Base-by-base conservation (phyloP, 2,329 filamentous ascomycete species). In the Helotiales sp. region DNA sequence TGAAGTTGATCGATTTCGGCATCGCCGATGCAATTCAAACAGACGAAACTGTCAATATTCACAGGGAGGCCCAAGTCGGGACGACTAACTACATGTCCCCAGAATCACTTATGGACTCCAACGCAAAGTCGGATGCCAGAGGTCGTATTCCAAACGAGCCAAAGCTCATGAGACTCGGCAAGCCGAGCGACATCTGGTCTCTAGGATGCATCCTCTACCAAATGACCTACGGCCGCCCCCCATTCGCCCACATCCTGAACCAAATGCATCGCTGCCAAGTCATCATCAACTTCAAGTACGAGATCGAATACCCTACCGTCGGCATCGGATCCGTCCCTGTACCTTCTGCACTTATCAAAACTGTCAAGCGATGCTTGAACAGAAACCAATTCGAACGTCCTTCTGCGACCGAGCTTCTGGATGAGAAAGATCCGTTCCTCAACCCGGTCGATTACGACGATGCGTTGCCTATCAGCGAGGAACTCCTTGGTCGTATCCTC, bases 21-120 rank as follows among this genome's bases (percentile, higher is more conserved):
- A 99, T 99, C 76, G 96, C 96, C 66, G 97, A 97, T 76, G 94
- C 96, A 59, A 99, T 99, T 74, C 92, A 97, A 80, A 92, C 90
- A 0, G 96, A 98, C 77, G 89, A 97, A 80, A 99, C 96, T 0
- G 91, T 97, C 79, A 99, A 99, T 73, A 94, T 99, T 11, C 96
- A 99, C 80, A 92, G 96, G 66, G 96, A 99, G 77, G 92, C 91
- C 11, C 93, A 98, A 80, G 90, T 98, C 70, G 96, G 96, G 65
- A 99, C 96, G 0, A 94, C 96, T 3, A 99, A 97, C 79, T 99
- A 97, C 83, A 99, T 99, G 96, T 96, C 93, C 0, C 96, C 96
- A 0, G 96, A 99, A 80, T 93, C 92, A 2, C 86, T 99, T 58
- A 89, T 96, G 77, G 96, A 98, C 79, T 91, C 89, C 28, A 97